These are phyloP conservation scores for Perilla frutescens DNA, from an alignment of 257 asterid genomes.

Conservation along the genomic window DNA sequence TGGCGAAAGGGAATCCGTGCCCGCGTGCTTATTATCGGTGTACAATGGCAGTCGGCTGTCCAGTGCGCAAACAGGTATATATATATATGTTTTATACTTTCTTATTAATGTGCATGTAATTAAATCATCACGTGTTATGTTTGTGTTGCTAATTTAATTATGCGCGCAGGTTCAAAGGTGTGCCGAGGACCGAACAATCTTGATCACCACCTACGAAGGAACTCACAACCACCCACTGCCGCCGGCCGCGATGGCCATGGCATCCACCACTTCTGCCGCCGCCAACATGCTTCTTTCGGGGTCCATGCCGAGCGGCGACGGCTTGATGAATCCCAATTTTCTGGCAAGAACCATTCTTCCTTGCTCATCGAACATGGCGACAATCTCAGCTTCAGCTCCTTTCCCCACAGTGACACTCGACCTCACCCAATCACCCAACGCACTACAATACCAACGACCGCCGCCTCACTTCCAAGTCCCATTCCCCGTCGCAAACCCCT, in stretches of 20 bases:
- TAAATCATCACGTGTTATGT: too few relatives aligned
- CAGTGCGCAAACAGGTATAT: slow-evolving; percentile 90
- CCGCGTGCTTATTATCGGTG: slow-evolving; percentile 95
- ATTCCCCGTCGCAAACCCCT: slow-evolving; percentile 42
- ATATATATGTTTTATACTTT: background rate
- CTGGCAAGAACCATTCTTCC: slow-evolving; percentile 77
- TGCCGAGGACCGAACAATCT: slow-evolving; percentile 73
- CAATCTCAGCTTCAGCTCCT: slow-evolving; percentile 96
- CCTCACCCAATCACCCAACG: slow-evolving; percentile 74
- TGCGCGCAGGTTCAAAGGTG: slow-evolving; percentile 82
- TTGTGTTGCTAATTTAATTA: background rate
- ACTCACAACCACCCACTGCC: slow-evolving; percentile 94
- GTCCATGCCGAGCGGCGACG: slow-evolving; percentile 87
- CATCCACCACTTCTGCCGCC: slow-evolving; percentile 93
- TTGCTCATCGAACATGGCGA: slow-evolving; percentile 79
- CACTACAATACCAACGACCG: slow-evolving; percentile 53
- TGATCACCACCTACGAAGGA: slow-evolving; percentile 93
- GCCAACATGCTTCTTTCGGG: slow-evolving; percentile 94
- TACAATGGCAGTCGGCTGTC: slow-evolving; percentile 95
- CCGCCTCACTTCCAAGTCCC: slow-evolving; percentile 62
- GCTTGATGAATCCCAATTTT: slow-evolving; percentile 74
- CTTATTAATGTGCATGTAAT: background rate
- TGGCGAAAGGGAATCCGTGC: slow-evolving; percentile 97
- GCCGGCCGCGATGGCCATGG: slow-evolving; percentile 98
- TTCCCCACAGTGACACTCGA: slow-evolving; percentile 93